Evolutionary conservation across 225 moss, liverwort and hornwort genomes (phyloP), one percentile per base, ranked within the genome.

Genomic region (Bryoerythrophyllum caledonicum): DNA sequence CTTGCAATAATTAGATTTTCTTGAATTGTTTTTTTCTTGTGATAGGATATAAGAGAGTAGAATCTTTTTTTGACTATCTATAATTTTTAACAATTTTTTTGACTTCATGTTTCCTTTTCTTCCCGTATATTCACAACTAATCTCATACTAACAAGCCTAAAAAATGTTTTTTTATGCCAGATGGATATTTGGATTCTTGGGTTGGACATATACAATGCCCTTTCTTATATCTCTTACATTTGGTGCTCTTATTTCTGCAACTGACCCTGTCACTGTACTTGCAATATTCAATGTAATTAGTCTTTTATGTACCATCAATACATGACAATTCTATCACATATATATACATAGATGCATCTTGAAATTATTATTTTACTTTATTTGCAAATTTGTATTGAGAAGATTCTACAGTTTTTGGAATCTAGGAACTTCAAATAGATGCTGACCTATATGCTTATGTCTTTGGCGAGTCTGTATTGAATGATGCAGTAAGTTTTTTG

Each of bases 401-500:
- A 3, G 8, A 53, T 1, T 64, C 19, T 0, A 28, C 0, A 40
- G 4, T 49, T 38, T 34, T 74, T 51, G 6, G 35, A 66, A 69
- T 78, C 4, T 79, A 96, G 96, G 96, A 92, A 71, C 86, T 96
- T 57, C 88, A 94, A 24, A 94, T 92, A 32, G 93, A 94, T 74
- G 67, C 70, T 14, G 83, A 96, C 26, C 80, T 96, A 4, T 90
- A 96, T 40, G 88, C 92, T 35, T 96, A 90, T 56, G 96, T 96
- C 10, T 96, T 96, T 79, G 96, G 96, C n/a, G 96, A 96, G n/a
- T 92, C 96, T 28, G 96, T 96, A 0, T 34, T 96, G 5, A 96
- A 96, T 73, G 96, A 96, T 70, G 92, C 96, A 15, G 96, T 96
- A 73, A 81, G 87, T 82, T 26, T 41, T 38, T 68, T 1, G 28